Conservation (phyloP, 1,284 basidiomycete genomes). For the Trichosporon sp. region DNA sequence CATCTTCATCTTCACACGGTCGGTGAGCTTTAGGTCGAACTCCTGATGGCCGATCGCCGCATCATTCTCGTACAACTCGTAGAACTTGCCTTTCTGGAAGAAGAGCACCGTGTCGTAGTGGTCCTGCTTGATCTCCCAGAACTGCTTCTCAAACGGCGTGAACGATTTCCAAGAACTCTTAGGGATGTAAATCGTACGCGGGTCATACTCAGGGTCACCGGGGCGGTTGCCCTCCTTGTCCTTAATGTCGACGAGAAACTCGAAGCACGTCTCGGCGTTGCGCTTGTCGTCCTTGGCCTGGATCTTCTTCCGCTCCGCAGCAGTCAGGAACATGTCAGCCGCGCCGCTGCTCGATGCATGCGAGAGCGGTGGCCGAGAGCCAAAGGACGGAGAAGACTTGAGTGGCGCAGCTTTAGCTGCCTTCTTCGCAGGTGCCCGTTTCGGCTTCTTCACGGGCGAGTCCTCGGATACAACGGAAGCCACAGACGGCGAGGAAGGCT, state of each 20-base stretch:
- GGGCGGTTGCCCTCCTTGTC: slow-evolving; percentile 79
- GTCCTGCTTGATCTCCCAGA: slow-evolving; percentile 96
- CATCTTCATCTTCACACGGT: slow-evolving; percentile 95
- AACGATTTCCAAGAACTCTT: slow-evolving; percentile 72
- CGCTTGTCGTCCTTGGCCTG: slow-evolving; percentile 77
- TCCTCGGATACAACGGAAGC: slow-evolving; percentile 28
- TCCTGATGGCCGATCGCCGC: slow-evolving; percentile 80
- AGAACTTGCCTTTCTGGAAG: slow-evolving; percentile 69
- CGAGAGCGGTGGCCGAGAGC: slow-evolving; percentile 9
- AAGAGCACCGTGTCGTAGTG: slow-evolving; percentile 92
- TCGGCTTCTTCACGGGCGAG: slow-evolving; percentile 25
- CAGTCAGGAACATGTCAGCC: slow-evolving; percentile 62
- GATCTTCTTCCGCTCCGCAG: slow-evolving; percentile 72
- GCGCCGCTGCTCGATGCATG: slow-evolving; percentile 5
- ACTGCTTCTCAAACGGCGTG: slow-evolving; percentile 86
- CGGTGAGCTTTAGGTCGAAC: slow-evolving; percentile 73
- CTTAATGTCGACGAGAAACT: slow-evolving; percentile 58
- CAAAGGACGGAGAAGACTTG: not conserved
- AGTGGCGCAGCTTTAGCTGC: slow-evolving; percentile 6
- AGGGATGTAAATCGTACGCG: slow-evolving; percentile 80
- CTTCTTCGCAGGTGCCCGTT: slow-evolving; percentile 23
- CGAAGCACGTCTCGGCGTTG: slow-evolving; percentile 70
- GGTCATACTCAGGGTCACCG: slow-evolving; percentile 80
- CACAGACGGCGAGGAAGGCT: slow-evolving; percentile 24
- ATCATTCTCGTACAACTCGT: slow-evolving; percentile 89